These are phyloP conservation scores for Helotiales sp. DNA, from an alignment of 2,329 filamentous ascomycete species.

Conservation along the genomic window DNA sequence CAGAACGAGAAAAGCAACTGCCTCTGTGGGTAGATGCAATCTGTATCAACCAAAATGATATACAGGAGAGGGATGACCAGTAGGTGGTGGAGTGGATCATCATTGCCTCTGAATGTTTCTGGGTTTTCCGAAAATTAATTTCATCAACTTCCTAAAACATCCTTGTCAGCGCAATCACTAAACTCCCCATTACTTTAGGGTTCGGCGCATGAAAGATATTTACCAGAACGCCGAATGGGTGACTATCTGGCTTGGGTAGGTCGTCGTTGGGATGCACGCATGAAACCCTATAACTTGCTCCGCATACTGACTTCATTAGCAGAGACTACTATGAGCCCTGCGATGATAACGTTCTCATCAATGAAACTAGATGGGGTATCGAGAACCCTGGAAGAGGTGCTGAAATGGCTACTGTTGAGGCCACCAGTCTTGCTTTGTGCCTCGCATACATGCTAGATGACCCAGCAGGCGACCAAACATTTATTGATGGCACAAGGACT, in stretches of 20 bases:
- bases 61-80: not conserved
- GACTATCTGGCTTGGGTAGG: not conserved
- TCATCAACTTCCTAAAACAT: not conserved
- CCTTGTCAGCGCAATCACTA: not conserved
- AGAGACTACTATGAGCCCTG: not conserved
- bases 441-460: not conserved
- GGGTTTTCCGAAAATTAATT: not conserved
- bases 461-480: not conserved
- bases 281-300: not conserved
- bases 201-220: not conserved
- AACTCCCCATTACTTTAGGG: not conserved
- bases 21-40: slow-evolving; percentile 1
- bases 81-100: not conserved
- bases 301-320: not conserved
- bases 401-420: not conserved
- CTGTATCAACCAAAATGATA: slow-evolving; percentile 2
- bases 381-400: not conserved
- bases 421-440: not conserved
- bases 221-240: not conserved
- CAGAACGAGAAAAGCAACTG: not conserved
- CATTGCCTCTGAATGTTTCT: not conserved
- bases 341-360: not conserved
- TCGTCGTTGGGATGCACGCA: too few species aligned
- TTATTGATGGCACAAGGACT: not conserved
- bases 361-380: not conserved